Conservation (phyloP, 23 red algal species). For the Gracilaria caudata region DNA sequence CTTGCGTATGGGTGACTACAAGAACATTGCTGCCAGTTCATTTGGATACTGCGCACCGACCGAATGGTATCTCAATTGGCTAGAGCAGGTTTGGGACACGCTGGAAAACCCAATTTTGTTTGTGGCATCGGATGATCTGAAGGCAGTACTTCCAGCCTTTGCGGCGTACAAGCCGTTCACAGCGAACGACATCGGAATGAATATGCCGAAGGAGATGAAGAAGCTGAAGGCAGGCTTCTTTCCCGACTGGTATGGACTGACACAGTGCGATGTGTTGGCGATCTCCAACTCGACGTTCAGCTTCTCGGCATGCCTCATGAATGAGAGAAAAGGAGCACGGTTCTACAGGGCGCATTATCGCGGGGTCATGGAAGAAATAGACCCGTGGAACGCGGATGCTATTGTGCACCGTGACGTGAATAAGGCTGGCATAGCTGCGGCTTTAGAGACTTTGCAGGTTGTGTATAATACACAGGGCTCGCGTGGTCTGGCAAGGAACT, state of each 20-base stretch:
- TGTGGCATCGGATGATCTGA: slow-evolving; percentile 93
- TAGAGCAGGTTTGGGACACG: slow-evolving; percentile 90
- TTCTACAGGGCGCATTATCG: slow-evolving; percentile 97
- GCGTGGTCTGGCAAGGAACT: slow-evolving; percentile 76
- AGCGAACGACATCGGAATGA: slow-evolving; percentile 65
- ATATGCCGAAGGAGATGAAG: slow-evolving; percentile 68
- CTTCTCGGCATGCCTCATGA: slow-evolving; percentile 96
- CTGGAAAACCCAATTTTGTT: slow-evolving; percentile 98
- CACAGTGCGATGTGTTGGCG: slow-evolving; percentile 96
- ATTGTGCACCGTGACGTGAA: slow-evolving; percentile 85
- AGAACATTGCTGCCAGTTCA: slow-evolving; percentile 94
- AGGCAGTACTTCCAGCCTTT: slow-evolving; percentile 88
- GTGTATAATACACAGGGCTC: slow-evolving; percentile 94
- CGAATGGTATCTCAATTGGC: slow-evolving; percentile 95
- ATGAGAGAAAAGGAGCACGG: slow-evolving; percentile 62
- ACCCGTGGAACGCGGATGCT: slow-evolving; percentile 93
- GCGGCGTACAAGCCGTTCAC: slow-evolving; percentile 89
- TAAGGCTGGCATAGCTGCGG: slow-evolving; percentile 53
- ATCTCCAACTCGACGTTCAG: slow-evolving; percentile 99
- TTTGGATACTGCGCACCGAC: slow-evolving; percentile 99
- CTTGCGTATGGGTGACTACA: slow-evolving; percentile 97
- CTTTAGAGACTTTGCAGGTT: slow-evolving; percentile 79
- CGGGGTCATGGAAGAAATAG: slow-evolving; percentile 80
- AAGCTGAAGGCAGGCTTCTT: slow-evolving; percentile 91
- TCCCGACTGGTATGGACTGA: slow-evolving; percentile 96